Percentiles rank a stretch among this genome's conserved stretches.
Conservation (phyloP, 2,329 filamentous ascomycete genomes). For the Macroventuria anomochaeta region DNA sequence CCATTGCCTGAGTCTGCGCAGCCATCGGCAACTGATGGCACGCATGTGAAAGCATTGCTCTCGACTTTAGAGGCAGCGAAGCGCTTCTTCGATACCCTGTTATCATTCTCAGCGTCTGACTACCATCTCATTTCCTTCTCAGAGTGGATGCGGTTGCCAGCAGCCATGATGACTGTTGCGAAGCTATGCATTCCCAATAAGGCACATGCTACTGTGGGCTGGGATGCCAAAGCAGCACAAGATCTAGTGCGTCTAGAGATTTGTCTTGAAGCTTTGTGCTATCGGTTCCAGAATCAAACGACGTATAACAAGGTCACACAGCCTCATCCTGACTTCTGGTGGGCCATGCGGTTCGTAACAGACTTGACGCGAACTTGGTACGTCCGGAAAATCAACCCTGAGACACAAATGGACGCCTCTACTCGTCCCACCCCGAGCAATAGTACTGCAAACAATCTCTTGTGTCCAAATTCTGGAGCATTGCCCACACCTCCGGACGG, state of each 20-base stretch:
- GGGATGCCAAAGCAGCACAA: slow-evolving; percentile 43
- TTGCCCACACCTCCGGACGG: slow-evolving; percentile 9
- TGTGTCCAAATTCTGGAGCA: slow-evolving; percentile 7
- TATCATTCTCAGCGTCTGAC: slow-evolving; percentile 70
- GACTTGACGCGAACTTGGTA: slow-evolving; percentile 42
- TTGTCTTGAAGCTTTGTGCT: slow-evolving; percentile 43
- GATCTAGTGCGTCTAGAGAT: slow-evolving; percentile 41
- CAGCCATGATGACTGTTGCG: slow-evolving; percentile 38
- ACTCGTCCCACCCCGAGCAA: not conserved
- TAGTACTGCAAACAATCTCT: not conserved
- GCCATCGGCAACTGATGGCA: slow-evolving; percentile 6
- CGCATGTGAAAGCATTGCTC: slow-evolving; percentile 34
- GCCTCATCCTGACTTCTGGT: slow-evolving; percentile 41
- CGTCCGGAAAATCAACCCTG: slow-evolving; percentile 30
- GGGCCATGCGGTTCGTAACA: slow-evolving; percentile 39
- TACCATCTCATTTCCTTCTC: slow-evolving; percentile 43
- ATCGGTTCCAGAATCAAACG: slow-evolving; percentile 40
- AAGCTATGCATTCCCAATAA: slow-evolving; percentile 40
- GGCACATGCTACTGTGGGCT: slow-evolving; percentile 30
- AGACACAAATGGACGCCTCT: not conserved
- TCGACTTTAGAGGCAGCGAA: slow-evolving; percentile 66
- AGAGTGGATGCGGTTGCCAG: slow-evolving; percentile 44
- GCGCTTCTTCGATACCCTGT: slow-evolving; percentile 71
- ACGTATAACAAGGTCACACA: slow-evolving; percentile 35
- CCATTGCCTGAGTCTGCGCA: slow-evolving; percentile 1